A percentile compares a stretch with the other conserved stretches of the same genome.
Conservation (phyloP, 306 rosid species). For the Benincasa hispida region DNA sequence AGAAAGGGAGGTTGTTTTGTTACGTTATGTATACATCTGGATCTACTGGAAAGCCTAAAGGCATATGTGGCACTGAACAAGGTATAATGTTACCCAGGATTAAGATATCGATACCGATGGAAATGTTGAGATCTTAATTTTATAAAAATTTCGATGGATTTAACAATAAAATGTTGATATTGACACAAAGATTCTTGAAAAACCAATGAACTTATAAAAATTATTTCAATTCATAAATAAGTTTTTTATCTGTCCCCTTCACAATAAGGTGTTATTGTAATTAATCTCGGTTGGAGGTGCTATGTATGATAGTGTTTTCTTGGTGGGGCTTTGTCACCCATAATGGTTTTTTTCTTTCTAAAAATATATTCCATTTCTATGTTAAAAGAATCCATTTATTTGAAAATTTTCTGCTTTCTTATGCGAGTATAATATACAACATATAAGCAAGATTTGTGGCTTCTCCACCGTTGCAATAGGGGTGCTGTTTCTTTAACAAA, state of each 20-base stretch:
- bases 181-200: neutral
- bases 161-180: neutral
- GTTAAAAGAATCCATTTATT: neutral
- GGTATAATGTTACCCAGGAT: conserved; percentile 23
- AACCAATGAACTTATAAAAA: neutral
- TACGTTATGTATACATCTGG: conserved; percentile 89
- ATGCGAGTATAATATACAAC: neutral
- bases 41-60: conserved; percentile 87
- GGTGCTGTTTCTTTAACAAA: conserved; percentile 2
- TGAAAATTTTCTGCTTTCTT: neutral
- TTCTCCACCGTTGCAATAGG: neutral
- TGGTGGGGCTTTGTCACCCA: neutral
- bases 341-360: neutral
- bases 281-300: neutral
- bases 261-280: neutral
- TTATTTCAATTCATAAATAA: neutral
- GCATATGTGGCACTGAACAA: conserved; percentile 77
- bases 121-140: neutral
- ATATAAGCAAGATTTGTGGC: neutral
- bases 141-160: neutral
- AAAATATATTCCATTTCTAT: neutral
- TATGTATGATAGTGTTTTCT: neutral
- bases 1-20: conserved; percentile 46
- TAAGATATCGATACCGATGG: neutral
- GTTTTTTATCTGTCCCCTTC: neutral